These are phyloP conservation scores for Pythium dissotocum DNA, from an alignment of 352 stramenopile species.

Conservation along the genomic window DNA sequence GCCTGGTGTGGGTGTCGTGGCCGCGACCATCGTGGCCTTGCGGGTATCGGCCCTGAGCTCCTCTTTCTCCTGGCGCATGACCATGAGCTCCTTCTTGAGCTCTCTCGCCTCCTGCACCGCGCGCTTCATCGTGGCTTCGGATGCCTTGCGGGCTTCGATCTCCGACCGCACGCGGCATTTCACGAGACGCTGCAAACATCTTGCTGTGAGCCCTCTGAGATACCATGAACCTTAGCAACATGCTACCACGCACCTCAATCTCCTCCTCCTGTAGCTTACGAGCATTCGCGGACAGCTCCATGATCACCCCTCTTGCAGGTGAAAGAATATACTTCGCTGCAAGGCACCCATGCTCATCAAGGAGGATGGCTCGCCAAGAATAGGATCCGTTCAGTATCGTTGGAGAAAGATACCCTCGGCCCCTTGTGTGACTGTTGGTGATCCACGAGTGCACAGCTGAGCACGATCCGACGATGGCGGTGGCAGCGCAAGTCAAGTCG, in stretches of 20 bases:
- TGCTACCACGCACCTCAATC: constrained; percentile 39
- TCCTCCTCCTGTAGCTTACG: constrained; percentile 65
- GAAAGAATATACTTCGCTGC: not conserved
- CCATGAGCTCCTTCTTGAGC: constrained; percentile 75
- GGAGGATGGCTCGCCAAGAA: constrained; percentile 9
- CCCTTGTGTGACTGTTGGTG: not conserved
- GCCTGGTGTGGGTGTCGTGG: constrained; percentile 24
- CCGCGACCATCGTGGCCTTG: constrained; percentile 15
- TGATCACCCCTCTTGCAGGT: constrained; percentile 7
- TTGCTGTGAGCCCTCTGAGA: not conserved
- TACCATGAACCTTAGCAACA: not conserved
- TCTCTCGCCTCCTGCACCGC: constrained; percentile 69
- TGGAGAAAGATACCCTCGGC: not conserved
- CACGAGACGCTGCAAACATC: constrained; percentile 47
- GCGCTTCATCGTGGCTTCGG: constrained; percentile 73
- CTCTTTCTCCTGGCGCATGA: constrained; percentile 76
- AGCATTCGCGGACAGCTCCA: constrained; percentile 44
- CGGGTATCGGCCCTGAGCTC: constrained; percentile 37
- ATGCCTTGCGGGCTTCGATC: constrained; percentile 69
- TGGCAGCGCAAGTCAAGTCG: constrained; percentile 45
- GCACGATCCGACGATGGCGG: constrained; percentile 35
- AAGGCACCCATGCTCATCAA: not conserved
- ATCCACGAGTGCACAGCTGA: not conserved
- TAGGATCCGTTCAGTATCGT: constrained; percentile 1
- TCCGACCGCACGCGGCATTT: constrained; percentile 79